phyloP scores from a whole-genome alignment of 2,329 filamentous ascomycete species.

The Ophiostoma piceae region DNA sequence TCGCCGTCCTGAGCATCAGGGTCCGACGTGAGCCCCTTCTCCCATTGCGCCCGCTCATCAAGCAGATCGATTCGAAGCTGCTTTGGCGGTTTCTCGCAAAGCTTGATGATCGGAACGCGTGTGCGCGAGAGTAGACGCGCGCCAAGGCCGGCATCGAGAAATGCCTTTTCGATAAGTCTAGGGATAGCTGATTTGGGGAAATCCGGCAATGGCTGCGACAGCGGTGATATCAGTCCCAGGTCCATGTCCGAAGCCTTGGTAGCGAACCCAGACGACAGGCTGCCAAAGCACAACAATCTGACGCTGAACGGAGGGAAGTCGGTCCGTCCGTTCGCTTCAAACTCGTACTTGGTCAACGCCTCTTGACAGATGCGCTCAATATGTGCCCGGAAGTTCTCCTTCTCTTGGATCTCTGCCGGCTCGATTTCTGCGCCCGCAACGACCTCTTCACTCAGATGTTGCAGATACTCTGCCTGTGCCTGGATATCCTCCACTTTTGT shows the following conservation, averaged over 20 bases:
- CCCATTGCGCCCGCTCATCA: constrained; percentile 66
- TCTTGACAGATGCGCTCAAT: constrained; percentile 62
- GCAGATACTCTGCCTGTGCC: constrained; percentile 46
- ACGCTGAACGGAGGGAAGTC: constrained; percentile 54
- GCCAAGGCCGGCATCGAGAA: constrained; percentile 67
- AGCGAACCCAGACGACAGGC: constrained; percentile 77
- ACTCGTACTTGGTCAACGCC: constrained; percentile 52
- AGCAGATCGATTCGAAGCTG: constrained; percentile 57
- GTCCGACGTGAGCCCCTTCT: constrained; percentile 48
- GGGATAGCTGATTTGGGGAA: constrained; percentile 59
- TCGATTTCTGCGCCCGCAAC: constrained; percentile 59
- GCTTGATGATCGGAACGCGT: constrained; percentile 79
- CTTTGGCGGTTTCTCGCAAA: constrained; percentile 66
- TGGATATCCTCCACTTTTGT: constrained; percentile 43
- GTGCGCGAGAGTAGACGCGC: constrained; percentile 73
- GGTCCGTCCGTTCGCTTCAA: constrained; percentile 34
- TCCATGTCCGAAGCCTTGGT: constrained; percentile 90
- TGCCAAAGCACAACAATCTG: constrained; percentile 74
- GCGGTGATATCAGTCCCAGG: constrained; percentile 66
- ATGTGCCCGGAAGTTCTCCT: constrained; percentile 61
- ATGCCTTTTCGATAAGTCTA: constrained; percentile 66
- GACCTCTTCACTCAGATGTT: constrained; percentile 44
- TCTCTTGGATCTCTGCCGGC: constrained; percentile 58
- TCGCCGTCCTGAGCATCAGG: constrained; percentile 27
- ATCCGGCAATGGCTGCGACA: constrained; percentile 51